Conservation (phyloP, 495 filamentous ascomycete species). For the Tuber indicum region DNA sequence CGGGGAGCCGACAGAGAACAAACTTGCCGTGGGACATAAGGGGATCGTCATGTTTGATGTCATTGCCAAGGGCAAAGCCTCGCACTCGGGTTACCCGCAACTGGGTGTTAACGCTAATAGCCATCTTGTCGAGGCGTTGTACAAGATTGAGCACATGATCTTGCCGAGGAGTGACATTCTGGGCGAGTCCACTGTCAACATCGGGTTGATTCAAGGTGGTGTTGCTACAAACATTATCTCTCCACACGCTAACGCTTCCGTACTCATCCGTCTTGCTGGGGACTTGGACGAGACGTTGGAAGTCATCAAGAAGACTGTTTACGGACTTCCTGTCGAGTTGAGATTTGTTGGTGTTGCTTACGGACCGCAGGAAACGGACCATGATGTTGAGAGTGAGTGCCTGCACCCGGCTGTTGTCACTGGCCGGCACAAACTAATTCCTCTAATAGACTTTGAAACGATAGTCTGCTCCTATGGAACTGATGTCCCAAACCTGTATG, state of each 20-base stretch:
- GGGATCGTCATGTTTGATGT: slow-evolving; percentile 63
- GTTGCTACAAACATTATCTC: slow-evolving; percentile 87
- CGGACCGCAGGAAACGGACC: slow-evolving; percentile 66
- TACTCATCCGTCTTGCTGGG: slow-evolving; percentile 71
- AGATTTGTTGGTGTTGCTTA: slow-evolving; percentile 56
- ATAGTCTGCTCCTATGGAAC: slow-evolving; percentile 86
- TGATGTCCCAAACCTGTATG: slow-evolving; percentile 70
- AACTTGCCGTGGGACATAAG: slow-evolving; percentile 85
- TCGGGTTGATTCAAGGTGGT: slow-evolving; percentile 70
- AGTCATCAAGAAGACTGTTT: slow-evolving; percentile 56
- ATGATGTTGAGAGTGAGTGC: slow-evolving; percentile 62
- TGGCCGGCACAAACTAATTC: slow-evolving; percentile 5
- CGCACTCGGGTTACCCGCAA: slow-evolving; percentile 85
- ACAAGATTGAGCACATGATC: slow-evolving; percentile 55
- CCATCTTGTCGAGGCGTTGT: slow-evolving; percentile 62
- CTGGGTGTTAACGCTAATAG: slow-evolving; percentile 73
- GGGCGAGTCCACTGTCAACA: slow-evolving; percentile 80
- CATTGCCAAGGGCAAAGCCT: slow-evolving; percentile 64
- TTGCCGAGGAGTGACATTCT: slow-evolving; percentile 68
- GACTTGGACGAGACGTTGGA: slow-evolving; percentile 53
- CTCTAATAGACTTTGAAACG: slow-evolving; percentile 58
- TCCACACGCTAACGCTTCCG: slow-evolving; percentile 57
- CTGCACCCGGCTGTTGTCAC: background rate
- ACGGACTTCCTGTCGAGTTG: slow-evolving; percentile 53
- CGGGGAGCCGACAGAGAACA: slow-evolving; percentile 82